Evolutionary conservation across 495 filamentous ascomycete genomes (phyloP).

Genomic region (Annulohypoxylon maeteangense): DNA sequence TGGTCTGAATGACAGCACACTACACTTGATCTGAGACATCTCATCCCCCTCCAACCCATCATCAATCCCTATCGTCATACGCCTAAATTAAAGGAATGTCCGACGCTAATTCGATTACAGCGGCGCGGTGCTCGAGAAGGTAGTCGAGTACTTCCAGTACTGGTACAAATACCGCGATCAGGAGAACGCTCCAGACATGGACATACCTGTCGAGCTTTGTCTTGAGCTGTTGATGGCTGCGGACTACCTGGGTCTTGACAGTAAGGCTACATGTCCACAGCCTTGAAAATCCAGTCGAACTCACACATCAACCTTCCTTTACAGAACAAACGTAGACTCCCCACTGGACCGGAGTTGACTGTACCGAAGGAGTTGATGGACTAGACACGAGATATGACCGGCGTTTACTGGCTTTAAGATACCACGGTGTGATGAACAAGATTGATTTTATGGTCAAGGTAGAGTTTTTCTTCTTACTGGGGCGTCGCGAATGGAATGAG

Average conservation of each 20-base stretch:
- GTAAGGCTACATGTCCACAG: slow-evolving; percentile 37
- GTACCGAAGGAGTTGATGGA: not conserved
- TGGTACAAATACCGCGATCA: slow-evolving; percentile 81
- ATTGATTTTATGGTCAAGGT: slow-evolving; percentile 10
- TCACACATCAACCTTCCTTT: not conserved
- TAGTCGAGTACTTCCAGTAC: slow-evolving; percentile 92
- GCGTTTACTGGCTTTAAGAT: slow-evolving; percentile 34
- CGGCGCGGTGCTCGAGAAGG: slow-evolving; percentile 85
- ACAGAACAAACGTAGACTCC: slow-evolving; percentile 34
- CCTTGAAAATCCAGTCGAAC: not conserved
- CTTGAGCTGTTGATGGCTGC: slow-evolving; percentile 85
- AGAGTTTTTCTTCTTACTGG: not conserved
- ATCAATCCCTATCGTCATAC: not conserved
- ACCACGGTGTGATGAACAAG: slow-evolving; percentile 20
- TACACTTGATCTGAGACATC: slow-evolving; percentile 70
- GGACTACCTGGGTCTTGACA: slow-evolving; percentile 68
- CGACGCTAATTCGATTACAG: slow-evolving; percentile 56
- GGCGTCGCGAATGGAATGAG: not conserved
- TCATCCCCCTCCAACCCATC: not conserved
- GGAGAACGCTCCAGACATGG: slow-evolving; percentile 89
- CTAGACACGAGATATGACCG: not conserved
- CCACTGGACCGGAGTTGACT: not conserved
- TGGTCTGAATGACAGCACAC: slow-evolving; percentile 59
- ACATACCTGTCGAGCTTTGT: slow-evolving; percentile 77
- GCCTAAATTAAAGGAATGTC: not conserved